Conservation (phyloP, 768 basidiomycete species). For the Imleria badia region DNA sequence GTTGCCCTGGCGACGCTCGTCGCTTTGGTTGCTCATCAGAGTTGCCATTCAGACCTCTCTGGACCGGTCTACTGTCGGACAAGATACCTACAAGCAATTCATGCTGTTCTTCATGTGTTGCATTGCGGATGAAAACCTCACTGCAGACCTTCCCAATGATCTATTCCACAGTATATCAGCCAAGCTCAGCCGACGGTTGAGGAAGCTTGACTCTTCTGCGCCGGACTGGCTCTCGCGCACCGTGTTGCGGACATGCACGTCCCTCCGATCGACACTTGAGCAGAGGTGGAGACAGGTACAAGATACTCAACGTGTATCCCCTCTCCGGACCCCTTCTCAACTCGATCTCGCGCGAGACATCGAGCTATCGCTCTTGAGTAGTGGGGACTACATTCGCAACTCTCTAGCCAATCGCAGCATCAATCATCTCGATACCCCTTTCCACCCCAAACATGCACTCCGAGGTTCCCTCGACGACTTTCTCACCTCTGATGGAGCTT, state of each 20-base stretch:
- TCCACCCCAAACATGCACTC: background rate
- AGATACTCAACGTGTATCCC: conserved; percentile 22
- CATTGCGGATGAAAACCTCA: conserved; percentile 9
- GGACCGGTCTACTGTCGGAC: conserved; percentile 11
- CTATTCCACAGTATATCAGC: conserved; percentile 36
- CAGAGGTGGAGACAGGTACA: conserved; percentile 38
- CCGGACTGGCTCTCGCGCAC: conserved; percentile 17
- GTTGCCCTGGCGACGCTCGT: conserved; percentile 49
- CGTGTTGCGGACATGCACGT: conserved; percentile 9
- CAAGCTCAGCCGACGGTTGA: conserved; percentile 39
- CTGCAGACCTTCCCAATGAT: conserved; percentile 25
- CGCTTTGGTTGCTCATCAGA: conserved; percentile 50
- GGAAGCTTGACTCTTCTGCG: conserved; percentile 32
- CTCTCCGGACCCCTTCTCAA: conserved; percentile 30
- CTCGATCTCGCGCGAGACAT: conserved; percentile 33
- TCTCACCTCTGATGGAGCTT: conserved; percentile 7
- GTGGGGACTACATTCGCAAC: conserved; percentile 28
- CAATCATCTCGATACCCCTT: background rate
- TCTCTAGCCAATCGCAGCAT: conserved; percentile 7
- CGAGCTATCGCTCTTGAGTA: conserved; percentile 32
- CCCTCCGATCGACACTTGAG: conserved; percentile 25
- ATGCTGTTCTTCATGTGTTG: conserved; percentile 31
- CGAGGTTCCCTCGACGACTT: conserved; percentile 20
- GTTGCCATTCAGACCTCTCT: conserved; percentile 44
- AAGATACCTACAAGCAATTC: conserved; percentile 32